phyloP scores from a whole-genome alignment of 345 rosid species.

The Sonneratia alba region DNA sequence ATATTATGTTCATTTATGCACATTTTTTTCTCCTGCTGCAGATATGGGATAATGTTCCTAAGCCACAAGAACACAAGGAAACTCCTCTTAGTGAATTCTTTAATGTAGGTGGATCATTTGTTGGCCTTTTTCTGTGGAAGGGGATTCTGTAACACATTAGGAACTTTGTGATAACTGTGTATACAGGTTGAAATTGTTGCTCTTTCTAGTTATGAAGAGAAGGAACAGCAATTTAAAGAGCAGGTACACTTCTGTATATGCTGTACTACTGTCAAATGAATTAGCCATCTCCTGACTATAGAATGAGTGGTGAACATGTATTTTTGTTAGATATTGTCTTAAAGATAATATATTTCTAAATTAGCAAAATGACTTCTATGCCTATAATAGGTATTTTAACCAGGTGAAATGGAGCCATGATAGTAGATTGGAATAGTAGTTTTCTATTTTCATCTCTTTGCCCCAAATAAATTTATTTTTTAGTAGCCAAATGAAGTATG shows the following conservation, averaged over 20 bases:
- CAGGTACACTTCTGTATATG: too few relatives aligned
- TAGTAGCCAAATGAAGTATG: too few relatives aligned
- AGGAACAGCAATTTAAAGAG: too few relatives aligned
- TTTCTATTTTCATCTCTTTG: too few relatives aligned
- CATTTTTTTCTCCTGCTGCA: constrained; percentile 24
- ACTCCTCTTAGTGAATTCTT: constrained; percentile 95
- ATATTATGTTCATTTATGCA: not conserved
- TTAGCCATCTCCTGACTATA: not conserved
- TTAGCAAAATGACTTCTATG: not conserved
- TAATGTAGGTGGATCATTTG: constrained; percentile 43
- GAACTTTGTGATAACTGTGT: too few relatives aligned
- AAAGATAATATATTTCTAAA: not conserved
- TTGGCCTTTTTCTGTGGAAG: not conserved
- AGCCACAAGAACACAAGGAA: constrained; percentile 87
- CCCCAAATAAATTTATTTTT: not conserved
- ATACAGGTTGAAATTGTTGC: too few relatives aligned
- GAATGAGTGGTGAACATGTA: not conserved
- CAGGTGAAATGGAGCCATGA: too few relatives aligned
- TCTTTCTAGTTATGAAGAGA: too few relatives aligned
- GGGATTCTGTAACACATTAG: too few relatives aligned
- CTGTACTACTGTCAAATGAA: not conserved
- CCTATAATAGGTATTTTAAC: not conserved
- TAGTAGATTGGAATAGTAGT: too few relatives aligned
- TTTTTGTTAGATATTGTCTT: not conserved
- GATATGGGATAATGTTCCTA: constrained; percentile 97